phyloP scores from a whole-genome alignment of 805 yeast species.

The Lipomyces starkeyi region DNA sequence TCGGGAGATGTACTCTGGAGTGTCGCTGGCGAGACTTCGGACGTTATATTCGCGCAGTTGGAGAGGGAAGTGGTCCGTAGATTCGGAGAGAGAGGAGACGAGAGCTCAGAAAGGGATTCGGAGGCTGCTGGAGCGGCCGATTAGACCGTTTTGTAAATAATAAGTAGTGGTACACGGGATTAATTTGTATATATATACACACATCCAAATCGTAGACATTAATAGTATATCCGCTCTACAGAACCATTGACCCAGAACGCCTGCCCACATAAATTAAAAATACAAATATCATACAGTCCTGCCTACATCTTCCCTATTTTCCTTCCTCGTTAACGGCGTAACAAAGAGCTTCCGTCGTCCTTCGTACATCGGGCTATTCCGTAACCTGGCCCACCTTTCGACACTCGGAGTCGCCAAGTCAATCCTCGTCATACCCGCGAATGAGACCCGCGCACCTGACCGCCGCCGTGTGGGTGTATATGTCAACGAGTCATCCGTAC shows the following conservation, averaged over 20 bases:
- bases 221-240: background rate
- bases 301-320: background rate
- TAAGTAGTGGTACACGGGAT: background rate
- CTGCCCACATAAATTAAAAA: background rate
- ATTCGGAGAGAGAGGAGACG: conserved; percentile 38
- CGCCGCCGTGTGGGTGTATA: conserved; percentile 21
- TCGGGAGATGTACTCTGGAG: conserved; percentile 53
- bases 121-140: background rate
- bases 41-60: conserved; percentile 79
- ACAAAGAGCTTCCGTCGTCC: conserved; percentile 31
- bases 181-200: background rate
- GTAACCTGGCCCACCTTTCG: conserved; percentile 33
- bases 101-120: background rate
- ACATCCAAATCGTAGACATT: background rate
- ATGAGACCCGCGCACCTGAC: conserved; percentile 4
- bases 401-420: conserved; percentile 20
- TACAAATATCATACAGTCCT: conserved; percentile 11
- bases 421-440: background rate
- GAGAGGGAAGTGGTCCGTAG: conserved; percentile 48
- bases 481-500: background rate
- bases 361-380: conserved; percentile 36
- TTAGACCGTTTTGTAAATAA: background rate
- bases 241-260: background rate
- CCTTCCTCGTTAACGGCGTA: conserved; percentile 21
- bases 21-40: conserved; percentile 81